These are phyloP conservation scores for Pseudodiploospora longispora DNA, from an alignment of 2,329 filamentous ascomycete genomes.

Conservation along the genomic window DNA sequence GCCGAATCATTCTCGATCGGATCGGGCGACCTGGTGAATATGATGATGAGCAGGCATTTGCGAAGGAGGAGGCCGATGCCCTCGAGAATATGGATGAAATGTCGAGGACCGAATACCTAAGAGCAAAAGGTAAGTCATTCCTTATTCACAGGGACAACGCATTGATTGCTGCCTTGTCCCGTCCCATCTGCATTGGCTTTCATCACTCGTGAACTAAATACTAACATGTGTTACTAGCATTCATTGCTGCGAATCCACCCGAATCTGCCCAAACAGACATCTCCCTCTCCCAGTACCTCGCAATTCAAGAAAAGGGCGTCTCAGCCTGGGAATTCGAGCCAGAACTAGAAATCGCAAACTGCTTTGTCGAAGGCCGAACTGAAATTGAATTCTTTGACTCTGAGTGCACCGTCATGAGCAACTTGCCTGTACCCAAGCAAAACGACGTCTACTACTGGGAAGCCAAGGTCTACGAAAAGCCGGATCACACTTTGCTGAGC, in stretches of 20 bases:
- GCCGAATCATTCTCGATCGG: slow-evolving; percentile 86
- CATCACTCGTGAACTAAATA: neutral
- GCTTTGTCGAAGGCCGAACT: slow-evolving; percentile 91
- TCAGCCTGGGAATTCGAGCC: slow-evolving; percentile 99
- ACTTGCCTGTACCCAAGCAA: slow-evolving; percentile 92
- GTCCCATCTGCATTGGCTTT: slow-evolving; percentile 1
- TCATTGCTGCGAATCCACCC: slow-evolving; percentile 86
- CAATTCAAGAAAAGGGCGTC: slow-evolving; percentile 99
- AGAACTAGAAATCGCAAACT: slow-evolving; percentile 97
- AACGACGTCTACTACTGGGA: slow-evolving; percentile 99
- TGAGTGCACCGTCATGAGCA: slow-evolving; percentile 94
- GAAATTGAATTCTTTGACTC: slow-evolving; percentile 99
- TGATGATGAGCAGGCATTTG: slow-evolving; percentile 94
- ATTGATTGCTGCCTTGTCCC: neutral
- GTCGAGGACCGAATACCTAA: slow-evolving; percentile 78
- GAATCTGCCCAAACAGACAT: slow-evolving; percentile 96
- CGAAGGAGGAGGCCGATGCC: slow-evolving; percentile 88
- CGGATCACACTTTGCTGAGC: slow-evolving; percentile 75
- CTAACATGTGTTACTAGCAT: slow-evolving; percentile 51
- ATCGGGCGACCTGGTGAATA: slow-evolving; percentile 92
- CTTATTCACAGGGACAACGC: neutral
- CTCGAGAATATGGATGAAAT: slow-evolving; percentile 94
- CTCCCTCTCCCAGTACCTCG: slow-evolving; percentile 91
- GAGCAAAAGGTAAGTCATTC: slow-evolving; percentile 72
- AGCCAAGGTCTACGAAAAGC: slow-evolving; percentile 96